Evolutionary conservation across 345 rosid species (phyloP), one percentile per base, ranked within the genome.

Genomic region (Pistacia integerrima): DNA sequence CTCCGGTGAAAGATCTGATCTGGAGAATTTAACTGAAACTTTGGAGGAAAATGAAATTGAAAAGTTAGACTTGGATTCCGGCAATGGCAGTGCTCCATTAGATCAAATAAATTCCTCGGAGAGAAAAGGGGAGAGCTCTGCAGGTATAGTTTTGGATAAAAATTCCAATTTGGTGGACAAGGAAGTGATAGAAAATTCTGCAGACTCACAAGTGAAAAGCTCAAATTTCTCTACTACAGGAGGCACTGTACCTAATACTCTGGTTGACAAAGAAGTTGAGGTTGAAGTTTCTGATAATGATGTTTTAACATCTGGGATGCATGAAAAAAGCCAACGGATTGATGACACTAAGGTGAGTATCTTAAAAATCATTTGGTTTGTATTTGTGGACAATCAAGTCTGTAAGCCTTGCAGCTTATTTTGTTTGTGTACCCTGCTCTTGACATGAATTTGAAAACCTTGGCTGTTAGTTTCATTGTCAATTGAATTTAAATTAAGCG

Each of bases 271-370:
- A 63, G 82, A 79, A 55, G 74, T 76, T 57, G 77, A 63, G 71
- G 49, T 76, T 49, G 73, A 73, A 55, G 73, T 30, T 20, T 68
- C 76, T n/a, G 36, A 12, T 64, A 17, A 18, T 77, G 83, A 80
- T 54, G 72, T 61, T 57, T 69, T 67, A 60, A 59, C 75, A 48
- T 54, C 86, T 49, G 22, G 62, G 41, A 57, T 52, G 59, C n/a
- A 46, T 38, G 74, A 78, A 49, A 70, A 67, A 66, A 74, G 69
- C 65, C 25, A 70, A 73, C 56, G 76, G 51, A 61, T 36, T 75
- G 76, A 77, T 44, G 76, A 62, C 67, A 66, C 14, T 46, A 60
- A 78, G 86, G 94, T 87, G 54, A 73, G 80, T 33, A 71, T 80
- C 41, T 52, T 49, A 44, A 62, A 33, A 20, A 75, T 20, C 46